phyloP scores from a whole-genome alignment of 164 flowering plant species.

The Annona cherimola region DNA sequence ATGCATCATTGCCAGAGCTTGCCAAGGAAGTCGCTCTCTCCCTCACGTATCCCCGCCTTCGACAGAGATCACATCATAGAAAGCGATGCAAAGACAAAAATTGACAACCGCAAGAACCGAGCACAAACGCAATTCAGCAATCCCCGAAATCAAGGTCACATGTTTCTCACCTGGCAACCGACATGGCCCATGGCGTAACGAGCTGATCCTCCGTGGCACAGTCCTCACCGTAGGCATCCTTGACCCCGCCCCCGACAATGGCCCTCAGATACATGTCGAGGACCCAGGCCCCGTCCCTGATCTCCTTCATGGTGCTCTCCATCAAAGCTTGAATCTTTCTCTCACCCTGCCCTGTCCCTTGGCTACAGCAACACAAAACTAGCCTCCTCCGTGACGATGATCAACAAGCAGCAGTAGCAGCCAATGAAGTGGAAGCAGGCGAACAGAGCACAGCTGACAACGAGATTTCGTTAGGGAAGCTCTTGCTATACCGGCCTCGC shows the following conservation, averaged over 20 bases:
- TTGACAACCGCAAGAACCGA: no score
- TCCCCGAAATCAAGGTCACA: no score
- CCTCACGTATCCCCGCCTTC: no score
- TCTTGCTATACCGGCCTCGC: slow-evolving; percentile 22
- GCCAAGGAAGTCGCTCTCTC: no score
- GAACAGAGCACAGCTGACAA: no score
- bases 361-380: slow-evolving; percentile 11
- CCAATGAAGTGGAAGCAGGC: not conserved
- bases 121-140: no score
- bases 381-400: slow-evolving; percentile 19
- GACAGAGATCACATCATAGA: no score
- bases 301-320: slow-evolving; percentile 29
- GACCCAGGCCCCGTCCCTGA: slow-evolving; percentile 26
- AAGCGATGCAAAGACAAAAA: no score
- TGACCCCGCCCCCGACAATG: slow-evolving; percentile 62
- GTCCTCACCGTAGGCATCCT: slow-evolving; percentile 71
- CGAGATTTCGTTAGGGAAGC: no score
- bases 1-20: no score
- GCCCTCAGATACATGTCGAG: slow-evolving; percentile 36
- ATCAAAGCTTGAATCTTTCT: slow-evolving; percentile 19
- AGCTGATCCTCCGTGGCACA: slow-evolving; percentile 61
- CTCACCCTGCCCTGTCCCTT: slow-evolving; percentile 17
- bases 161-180: slow-evolving; percentile 61
- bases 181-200: slow-evolving; percentile 69
- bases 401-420: slow-evolving; percentile 8